Evolutionary conservation across 2,329 filamentous ascomycete genomes (phyloP), one percentile per base, ranked within the genome.

Genomic region (Penicillium hesseltinei): DNA sequence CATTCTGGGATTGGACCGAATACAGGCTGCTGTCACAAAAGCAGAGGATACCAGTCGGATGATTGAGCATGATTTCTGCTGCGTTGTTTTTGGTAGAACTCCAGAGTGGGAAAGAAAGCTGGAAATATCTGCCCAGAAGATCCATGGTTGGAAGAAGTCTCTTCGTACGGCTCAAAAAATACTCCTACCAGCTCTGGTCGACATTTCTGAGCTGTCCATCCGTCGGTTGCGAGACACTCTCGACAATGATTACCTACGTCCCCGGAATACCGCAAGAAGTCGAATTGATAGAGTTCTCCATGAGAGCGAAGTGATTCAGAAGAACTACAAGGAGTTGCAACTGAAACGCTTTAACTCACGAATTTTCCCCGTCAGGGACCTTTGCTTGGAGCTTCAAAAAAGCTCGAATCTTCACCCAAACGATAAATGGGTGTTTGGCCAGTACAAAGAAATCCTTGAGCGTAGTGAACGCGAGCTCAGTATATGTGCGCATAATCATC

Each of bases 221-320:
- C 2, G 8, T 9, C 19, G 27, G 10, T 33, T 62, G 17, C 17
- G 13, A 43, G 19, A 47, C 5, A 21, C 44, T 6, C 23, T 69
- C 9, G 2, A 60, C 5, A 4, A 38, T 6, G 52, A 66, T 19
- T 64, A 63, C 46, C 23, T 66, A 27, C 27, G 13, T n/a, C 62
- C 67, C 42, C 61, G 62, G 21, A 9, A 47, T 17, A 56, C 56
- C 35, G 66, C 66, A 11, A 62, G 62, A 51, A 40, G 39, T 13
- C 68, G 59, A 8, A 56, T 71, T 9, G 62, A 71, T 42, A 9
- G 19, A 3, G 21, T 66, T 19, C 47, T 69, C 8, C n/a, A 39
- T 9, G 33, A 51, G 23, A 11, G 27, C 1, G 4, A 45, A n/a
- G 27, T 27, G 11, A 29, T 60, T 15, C 15, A 55, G 1, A 3